These are phyloP conservation scores for Euphorbia lathyris DNA, from an alignment of 345 rosid genomes.

Conservation along the genomic window DNA sequence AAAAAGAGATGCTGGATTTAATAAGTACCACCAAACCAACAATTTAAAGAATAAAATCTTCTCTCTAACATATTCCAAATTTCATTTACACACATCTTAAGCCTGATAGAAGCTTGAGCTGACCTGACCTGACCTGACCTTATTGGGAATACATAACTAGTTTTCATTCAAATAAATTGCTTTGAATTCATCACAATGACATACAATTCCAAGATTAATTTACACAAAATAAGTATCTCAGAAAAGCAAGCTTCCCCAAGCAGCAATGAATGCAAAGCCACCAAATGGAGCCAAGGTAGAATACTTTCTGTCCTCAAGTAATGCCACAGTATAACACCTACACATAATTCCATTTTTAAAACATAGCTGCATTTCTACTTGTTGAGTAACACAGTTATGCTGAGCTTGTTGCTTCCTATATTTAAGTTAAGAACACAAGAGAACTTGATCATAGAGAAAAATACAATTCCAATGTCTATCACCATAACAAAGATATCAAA, in stretches of 20 bases:
- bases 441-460: neutral
- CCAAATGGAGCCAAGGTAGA: slow-evolving; percentile 83
- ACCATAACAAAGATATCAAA: neutral
- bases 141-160: neutral
- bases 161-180: neutral
- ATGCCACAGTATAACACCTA: slow-evolving; percentile 85
- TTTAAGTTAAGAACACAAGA: neutral
- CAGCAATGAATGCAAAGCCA: slow-evolving; percentile 79
- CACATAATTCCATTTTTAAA: slow-evolving; percentile 13
- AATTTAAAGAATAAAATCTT: no score
- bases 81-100: neutral
- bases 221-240: no score
- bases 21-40: no score
- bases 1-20: no score
- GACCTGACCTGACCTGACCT: no score
- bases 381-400: neutral
- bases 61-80: no score
- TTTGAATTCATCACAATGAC: neutral
- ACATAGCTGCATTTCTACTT: neutral
- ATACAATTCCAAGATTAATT: neutral
- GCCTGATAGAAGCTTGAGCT: neutral
- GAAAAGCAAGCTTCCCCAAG: slow-evolving; percentile 83
- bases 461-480: neutral
- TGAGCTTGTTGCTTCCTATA: neutral
- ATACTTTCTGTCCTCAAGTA: slow-evolving; percentile 76